Percentiles rank a stretch among this genome's conserved stretches.
These are phyloP conservation scores for Chlorella ohadii DNA, from an alignment of 139 green algal genomes.

Conservation along the genomic window DNA sequence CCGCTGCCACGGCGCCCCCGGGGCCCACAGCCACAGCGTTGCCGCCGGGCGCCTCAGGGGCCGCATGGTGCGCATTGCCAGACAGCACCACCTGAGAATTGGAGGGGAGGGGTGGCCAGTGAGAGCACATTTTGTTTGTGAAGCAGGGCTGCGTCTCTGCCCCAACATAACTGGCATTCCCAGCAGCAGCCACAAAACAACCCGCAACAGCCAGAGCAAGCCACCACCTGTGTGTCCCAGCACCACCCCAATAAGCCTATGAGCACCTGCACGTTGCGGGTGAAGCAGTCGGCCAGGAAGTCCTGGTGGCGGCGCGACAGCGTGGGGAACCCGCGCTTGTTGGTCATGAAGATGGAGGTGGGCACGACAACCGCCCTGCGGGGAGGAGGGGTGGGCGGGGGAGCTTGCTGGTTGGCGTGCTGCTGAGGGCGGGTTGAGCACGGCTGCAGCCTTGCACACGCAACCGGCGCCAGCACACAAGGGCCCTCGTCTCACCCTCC, in stretches of 20 bases:
- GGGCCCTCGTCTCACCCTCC: no score
- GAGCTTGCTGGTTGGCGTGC: no score
- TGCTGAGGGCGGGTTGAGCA: no score
- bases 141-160: no score
- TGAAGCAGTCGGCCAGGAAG: constrained; percentile 57
- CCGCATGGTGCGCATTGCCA: constrained; percentile 40
- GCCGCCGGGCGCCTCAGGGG: background rate
- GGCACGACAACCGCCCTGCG: constrained; percentile 77
- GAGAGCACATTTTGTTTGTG: no score
- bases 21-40: constrained; percentile 23
- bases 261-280: constrained; percentile 27
- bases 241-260: background rate
- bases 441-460: no score
- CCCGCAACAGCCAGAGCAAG: background rate
- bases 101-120: no score
- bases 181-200: background rate
- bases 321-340: constrained; percentile 88
- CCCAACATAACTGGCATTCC: background rate
- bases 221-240: no score
- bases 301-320: constrained; percentile 86
- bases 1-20: background rate
- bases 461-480: no score
- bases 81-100: constrained; percentile 56
- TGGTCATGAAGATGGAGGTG: constrained; percentile 80
- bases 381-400: background rate